Evolutionary conservation across 352 stramenopile species (phyloP).

Genomic region (Pythium dissotocum): DNA sequence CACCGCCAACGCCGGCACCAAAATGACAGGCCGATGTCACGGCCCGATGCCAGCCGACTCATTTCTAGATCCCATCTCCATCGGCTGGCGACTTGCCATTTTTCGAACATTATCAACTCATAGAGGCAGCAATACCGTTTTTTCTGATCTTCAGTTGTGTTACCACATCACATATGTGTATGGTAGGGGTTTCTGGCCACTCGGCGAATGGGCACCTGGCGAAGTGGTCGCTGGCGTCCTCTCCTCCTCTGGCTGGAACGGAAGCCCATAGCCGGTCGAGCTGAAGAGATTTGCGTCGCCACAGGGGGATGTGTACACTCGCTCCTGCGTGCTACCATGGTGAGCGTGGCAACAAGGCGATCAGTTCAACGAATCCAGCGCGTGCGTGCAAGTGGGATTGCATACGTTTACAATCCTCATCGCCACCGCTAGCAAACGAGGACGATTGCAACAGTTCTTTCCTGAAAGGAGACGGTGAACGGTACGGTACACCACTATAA

Average conservation of each 20-base stretch:
- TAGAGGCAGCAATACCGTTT: background rate
- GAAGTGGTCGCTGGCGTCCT: background rate
- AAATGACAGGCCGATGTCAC: background rate
- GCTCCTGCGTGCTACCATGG: background rate
- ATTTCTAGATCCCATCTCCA: background rate
- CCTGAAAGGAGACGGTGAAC: background rate
- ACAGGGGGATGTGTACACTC: background rate
- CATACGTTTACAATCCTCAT: background rate
- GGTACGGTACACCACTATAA: background rate
- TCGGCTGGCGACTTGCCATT: background rate
- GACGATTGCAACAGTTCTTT: background rate
- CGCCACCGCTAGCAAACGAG: background rate
- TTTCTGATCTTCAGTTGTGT: background rate
- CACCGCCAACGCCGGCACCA: background rate
- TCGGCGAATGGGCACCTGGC: background rate
- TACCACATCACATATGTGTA: background rate
- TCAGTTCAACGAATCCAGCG: background rate
- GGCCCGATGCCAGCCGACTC: background rate
- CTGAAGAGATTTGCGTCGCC: background rate
- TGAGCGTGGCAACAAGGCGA: background rate
- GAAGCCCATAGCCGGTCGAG: slow-evolving; percentile 3
- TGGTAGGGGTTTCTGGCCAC: background rate
- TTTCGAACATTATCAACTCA: background rate
- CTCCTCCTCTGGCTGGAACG: background rate
- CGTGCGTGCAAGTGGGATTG: background rate